phyloP scores from a whole-genome alignment of 129 eudicot genomes.

The sunflower (Helianthus annuus) region DNA sequence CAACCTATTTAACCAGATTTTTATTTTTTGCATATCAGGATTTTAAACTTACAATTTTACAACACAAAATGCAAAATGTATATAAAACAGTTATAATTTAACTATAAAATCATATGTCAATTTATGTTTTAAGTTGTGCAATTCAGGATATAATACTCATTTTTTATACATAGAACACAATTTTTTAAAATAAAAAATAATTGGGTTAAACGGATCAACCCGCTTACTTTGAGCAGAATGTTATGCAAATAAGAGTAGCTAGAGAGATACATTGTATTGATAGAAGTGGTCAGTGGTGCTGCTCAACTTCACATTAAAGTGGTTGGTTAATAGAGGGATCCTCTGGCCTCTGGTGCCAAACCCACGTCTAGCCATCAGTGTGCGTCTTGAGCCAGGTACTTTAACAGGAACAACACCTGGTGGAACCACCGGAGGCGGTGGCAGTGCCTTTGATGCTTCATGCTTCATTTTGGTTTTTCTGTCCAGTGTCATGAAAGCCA shows the following conservation, averaged over 20 bases:
- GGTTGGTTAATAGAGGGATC: conserved; percentile 53
- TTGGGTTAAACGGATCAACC: too few species aligned
- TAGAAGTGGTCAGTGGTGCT: conserved; percentile 48
- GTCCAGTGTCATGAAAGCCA: conserved; percentile 8
- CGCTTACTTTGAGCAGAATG: too few species aligned
- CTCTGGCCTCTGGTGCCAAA: conserved; percentile 48
- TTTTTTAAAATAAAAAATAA: too few species aligned
- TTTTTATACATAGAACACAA: too few species aligned
- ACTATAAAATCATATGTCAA: too few species aligned
- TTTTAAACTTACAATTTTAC: too few species aligned
- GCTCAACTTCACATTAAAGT: conserved; percentile 47
- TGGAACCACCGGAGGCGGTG: conserved; percentile 50
- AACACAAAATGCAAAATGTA: too few species aligned
- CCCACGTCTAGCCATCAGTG: conserved; percentile 40
- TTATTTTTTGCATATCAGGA: too few species aligned
- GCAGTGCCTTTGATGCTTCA: conserved; percentile 8
- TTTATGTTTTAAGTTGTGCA: too few species aligned
- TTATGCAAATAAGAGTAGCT: neutral
- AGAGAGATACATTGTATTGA: conserved; percentile 51
- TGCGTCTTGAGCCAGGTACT: conserved; percentile 20
- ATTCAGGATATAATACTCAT: too few species aligned
- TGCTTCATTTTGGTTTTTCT: conserved; percentile 22
- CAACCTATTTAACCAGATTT: too few species aligned
- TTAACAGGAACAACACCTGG: conserved; percentile 28
- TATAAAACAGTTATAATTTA: too few species aligned